Evolutionary conservation across 148 eudicot genomes (phyloP), one percentile per base, ranked within the genome.

Genomic region (Rhododendron ovatum): DNA sequence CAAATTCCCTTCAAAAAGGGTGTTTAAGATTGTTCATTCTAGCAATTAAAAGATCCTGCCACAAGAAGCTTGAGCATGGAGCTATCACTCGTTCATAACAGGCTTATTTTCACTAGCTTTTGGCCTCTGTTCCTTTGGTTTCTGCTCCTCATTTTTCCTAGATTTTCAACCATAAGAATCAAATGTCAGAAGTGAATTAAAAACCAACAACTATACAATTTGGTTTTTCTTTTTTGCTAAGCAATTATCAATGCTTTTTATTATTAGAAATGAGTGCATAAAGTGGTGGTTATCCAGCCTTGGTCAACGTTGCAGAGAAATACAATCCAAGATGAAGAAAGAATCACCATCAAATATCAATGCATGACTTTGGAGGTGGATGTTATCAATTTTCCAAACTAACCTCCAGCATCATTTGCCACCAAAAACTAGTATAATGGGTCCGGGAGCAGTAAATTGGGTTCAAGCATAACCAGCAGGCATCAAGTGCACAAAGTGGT

Each of bases 51-150:
- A 47, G 26, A 76, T 48, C 71, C 83, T 83, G 75, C 57, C 45
- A 69, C 22, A 33, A 69, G 75, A 69, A 71, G 69, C 41, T 43
- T 37, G 24, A 22, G 55, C 35, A 14, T 35, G 7, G 4, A 51
- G 69, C 82, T 45, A n/a, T 88, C 86, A 97, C 88, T 97, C 98
- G 2, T 84, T 94, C 99, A 97, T 97, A 65, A 95, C 96, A 76
- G 99, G 99, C 88, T 97, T 97, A 82, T 97, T 97, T 91, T 97
- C 99, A 37, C 73, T 97, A 63, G 98, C 98, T 85, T 97, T 97
- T 9, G 95, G 94, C 91, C 67, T 97, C 78, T 93, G 98, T 57
- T 93, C 98, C 92, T 91, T 94, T 17, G 99, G 98, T 88, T 92
- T 96, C 83, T 94, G 99, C 92, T 97, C 99, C 84, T 96, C 99